These are phyloP conservation scores for Solioccasus polychromus DNA, from an alignment of 768 basidiomycete species.

Conservation along the genomic window DNA sequence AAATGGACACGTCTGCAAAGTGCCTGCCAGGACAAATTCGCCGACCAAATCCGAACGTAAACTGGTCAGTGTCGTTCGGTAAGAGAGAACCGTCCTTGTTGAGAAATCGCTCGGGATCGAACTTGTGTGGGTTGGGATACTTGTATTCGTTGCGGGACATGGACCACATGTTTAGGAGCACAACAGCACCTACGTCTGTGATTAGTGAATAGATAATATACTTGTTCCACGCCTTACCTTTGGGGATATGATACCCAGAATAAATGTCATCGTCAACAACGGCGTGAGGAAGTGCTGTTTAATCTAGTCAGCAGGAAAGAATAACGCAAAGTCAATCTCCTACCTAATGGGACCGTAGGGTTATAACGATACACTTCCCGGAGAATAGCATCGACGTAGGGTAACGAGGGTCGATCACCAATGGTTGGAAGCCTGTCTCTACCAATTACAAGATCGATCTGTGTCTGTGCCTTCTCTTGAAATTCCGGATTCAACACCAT, in stretches of 20 bases:
- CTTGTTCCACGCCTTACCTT: slow-evolving; percentile 11
- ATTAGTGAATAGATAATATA: background rate
- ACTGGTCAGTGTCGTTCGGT: slow-evolving; percentile 3
- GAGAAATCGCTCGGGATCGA: slow-evolving; percentile 40
- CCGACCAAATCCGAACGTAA: slow-evolving; percentile 25
- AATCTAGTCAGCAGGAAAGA: background rate
- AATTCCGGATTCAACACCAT: slow-evolving; percentile 5
- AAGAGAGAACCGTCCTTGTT: slow-evolving; percentile 23
- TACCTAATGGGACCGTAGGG: background rate
- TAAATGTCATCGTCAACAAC: slow-evolving; percentile 40
- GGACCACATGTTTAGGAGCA: slow-evolving; percentile 10
- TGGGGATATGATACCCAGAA: slow-evolving; percentile 47
- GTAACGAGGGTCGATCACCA: slow-evolving; percentile 7
- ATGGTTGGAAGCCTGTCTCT: slow-evolving; percentile 5
- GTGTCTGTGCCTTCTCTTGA: slow-evolving; percentile 9
- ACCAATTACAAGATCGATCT: slow-evolving; percentile 9
- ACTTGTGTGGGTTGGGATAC: slow-evolving; percentile 34
- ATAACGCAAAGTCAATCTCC: background rate
- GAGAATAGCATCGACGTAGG: slow-evolving; percentile 8
- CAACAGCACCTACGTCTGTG: slow-evolving; percentile 2
- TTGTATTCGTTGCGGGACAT: slow-evolving; percentile 22
- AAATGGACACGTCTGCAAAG: slow-evolving; percentile 19
- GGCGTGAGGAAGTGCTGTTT: slow-evolving; percentile 23
- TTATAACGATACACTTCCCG: slow-evolving; percentile 2
- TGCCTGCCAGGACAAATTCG: slow-evolving; percentile 24